These are phyloP conservation scores for Martensiomyces pterosporus DNA, from an alignment of 192 early-diverging fungal genomes.

Conservation along the genomic window DNA sequence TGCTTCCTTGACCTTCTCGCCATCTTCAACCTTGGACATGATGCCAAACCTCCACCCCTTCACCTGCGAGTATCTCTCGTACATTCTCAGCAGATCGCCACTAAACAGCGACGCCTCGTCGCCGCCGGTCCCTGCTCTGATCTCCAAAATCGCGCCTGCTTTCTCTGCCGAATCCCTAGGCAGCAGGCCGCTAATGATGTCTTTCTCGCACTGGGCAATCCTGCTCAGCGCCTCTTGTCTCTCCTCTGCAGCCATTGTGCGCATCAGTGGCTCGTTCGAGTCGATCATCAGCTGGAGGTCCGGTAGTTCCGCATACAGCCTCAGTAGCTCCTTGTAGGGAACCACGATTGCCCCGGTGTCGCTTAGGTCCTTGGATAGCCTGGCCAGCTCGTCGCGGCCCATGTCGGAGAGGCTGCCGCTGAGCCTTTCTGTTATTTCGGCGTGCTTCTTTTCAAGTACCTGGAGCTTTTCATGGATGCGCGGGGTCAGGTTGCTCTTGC, in stretches of 20 bases:
- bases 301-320: slow-evolving; percentile 33
- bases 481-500: slow-evolving; percentile 41
- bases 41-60: slow-evolving; percentile 63
- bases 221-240: slow-evolving; percentile 34
- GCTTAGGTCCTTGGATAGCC: slow-evolving; percentile 45
- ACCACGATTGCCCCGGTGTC: slow-evolving; percentile 19
- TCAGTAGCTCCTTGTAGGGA: slow-evolving; percentile 25
- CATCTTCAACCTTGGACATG: slow-evolving; percentile 39
- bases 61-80: slow-evolving; percentile 61
- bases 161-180: slow-evolving; percentile 68
- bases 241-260: slow-evolving; percentile 63
- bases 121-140: slow-evolving; percentile 74
- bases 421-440: slow-evolving; percentile 18
- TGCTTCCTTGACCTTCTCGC: slow-evolving; percentile 53
- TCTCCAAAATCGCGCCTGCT: slow-evolving; percentile 67
- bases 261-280: slow-evolving; percentile 27
- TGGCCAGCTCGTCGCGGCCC: slow-evolving; percentile 38
- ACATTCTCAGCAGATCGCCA: slow-evolving; percentile 68
- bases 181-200: slow-evolving; percentile 56
- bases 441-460: slow-evolving; percentile 17
- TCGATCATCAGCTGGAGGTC: slow-evolving; percentile 45
- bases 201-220: slow-evolving; percentile 48
- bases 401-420: slow-evolving; percentile 32
- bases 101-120: slow-evolving; percentile 75
- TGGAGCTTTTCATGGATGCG: slow-evolving; percentile 35